Evolutionary conservation across 345 rosid genomes (phyloP).

Genomic region (Clausena lansium): DNA sequence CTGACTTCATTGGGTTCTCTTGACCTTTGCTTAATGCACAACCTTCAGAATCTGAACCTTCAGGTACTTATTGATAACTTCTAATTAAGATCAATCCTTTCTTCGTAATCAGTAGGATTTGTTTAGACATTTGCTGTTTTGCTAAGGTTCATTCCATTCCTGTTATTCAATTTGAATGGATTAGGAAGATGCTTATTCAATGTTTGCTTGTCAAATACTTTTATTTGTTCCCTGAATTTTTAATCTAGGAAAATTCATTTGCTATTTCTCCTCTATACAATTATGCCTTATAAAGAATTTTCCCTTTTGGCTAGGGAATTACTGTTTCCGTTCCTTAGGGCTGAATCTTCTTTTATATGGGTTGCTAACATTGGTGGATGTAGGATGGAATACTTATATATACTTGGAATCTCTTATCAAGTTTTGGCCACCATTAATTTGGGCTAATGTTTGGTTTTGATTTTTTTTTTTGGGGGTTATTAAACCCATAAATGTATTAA

Average conservation of each 20-base stretch:
- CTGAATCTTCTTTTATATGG: background rate
- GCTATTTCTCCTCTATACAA: background rate
- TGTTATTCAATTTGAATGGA: background rate
- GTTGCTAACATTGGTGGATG: background rate
- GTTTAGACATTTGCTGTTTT: background rate
- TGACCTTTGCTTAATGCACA: constrained; percentile 63
- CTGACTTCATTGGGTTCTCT: constrained; percentile 71
- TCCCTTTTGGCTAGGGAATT: background rate
- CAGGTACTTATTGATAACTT: constrained; percentile 52
- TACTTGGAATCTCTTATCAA: background rate
- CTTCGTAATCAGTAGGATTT: background rate
- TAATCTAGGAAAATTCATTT: background rate
- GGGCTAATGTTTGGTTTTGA: background rate
- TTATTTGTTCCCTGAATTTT: background rate
- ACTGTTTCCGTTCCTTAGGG: background rate
- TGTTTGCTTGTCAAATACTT: background rate
- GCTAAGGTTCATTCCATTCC: background rate
- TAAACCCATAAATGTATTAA: no score
- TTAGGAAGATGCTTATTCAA: background rate
- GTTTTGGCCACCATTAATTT: background rate
- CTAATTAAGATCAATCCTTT: constrained; percentile 6
- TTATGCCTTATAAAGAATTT: background rate
- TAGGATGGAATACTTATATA: background rate
- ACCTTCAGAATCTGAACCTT: constrained; percentile 67
- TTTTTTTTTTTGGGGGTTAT: no score